Base-by-base conservation (phyloP, 805 yeast genomes). In the Ogataea siamensis region DNA sequence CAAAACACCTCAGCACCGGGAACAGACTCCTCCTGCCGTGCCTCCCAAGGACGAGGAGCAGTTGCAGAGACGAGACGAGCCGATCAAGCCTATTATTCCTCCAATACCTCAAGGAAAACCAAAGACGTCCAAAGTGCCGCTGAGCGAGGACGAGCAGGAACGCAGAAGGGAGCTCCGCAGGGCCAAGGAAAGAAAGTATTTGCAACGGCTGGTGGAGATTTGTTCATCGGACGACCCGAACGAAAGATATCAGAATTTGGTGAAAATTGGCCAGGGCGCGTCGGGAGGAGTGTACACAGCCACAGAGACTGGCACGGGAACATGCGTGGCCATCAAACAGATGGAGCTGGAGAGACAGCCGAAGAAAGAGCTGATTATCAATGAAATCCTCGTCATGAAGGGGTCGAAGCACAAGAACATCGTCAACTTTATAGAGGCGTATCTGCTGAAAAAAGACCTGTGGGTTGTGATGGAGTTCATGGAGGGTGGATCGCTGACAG, bases 401-500 rank as follows among this genome's bases (percentile, higher is more conserved):
- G 96, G 88, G 17, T 77, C 88, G 37, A 80, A 76, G 52, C 99
- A 93, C 60, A 78, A 78, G 34, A 93, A 93, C 58, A 93, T 93
- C 63, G 99, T 93, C 42, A 93, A 93, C 61, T 93, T 87, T 58
- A 78, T 91, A 44, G 95, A 91, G 55, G 80, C 96, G 0, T 93
- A 80, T 59, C 59, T 85, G 37, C 65, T 85, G 40, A 79, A 76
- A 42, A 86, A 85, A 30, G 88, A 83, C 50, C 69, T 93, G 39
- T 93, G 99, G 99, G 98, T 93, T 7, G 80, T 93, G 14, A 93
- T 93, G 99, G 99, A 93, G 63, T 93, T 87, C 58, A 93, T 93
- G 99, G 97, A 93, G 61, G 99, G 99, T 45, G 99, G 99, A 2
- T 83, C 95, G 0, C 70, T 93, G 50, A 91, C 99, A 0, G 99